These are phyloP conservation scores for Ceratobasidium sp. DNA, from an alignment of 1,284 basidiomycete species.

Conservation along the genomic window DNA sequence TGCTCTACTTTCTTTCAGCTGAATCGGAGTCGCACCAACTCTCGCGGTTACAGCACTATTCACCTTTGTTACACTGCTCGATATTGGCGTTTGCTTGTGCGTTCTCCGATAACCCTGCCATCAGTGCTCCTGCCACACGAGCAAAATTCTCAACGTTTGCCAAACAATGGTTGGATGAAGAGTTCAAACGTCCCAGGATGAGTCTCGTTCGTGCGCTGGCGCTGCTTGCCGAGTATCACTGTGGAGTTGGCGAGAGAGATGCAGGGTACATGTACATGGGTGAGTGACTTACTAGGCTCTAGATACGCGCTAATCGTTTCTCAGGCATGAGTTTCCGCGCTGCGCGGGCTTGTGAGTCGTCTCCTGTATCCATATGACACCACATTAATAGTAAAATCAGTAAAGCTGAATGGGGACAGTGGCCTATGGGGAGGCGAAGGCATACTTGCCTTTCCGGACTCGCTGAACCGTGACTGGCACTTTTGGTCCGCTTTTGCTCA, in stretches of 20 bases:
- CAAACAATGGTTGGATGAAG: conserved; percentile 32
- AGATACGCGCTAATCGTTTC: too few species aligned
- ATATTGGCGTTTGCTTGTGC: conserved; percentile 24
- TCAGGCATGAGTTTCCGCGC: conserved; percentile 36
- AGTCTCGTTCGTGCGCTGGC: conserved; percentile 9
- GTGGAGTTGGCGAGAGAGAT: conserved; percentile 17
- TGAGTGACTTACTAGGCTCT: background rate
- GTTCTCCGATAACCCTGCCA: conserved; percentile 19
- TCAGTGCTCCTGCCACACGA: background rate
- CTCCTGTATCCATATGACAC: background rate
- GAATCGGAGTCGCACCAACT: background rate
- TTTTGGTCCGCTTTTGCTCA: conserved; percentile 66
- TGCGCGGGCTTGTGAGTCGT: conserved; percentile 47
- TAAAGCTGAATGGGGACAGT: conserved; percentile 67
- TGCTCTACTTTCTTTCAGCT: conserved; percentile 18
- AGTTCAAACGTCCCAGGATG: background rate
- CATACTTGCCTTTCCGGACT: conserved; percentile 61
- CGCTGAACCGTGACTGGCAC: conserved; percentile 65
- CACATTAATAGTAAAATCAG: conserved; percentile 51
- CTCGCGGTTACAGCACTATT: conserved; percentile 6
- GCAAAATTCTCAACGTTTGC: conserved; percentile 12
- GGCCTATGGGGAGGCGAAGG: conserved; percentile 64
- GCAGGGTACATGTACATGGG: conserved; percentile 36
- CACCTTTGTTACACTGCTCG: conserved; percentile 19
- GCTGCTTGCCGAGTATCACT: conserved; percentile 24